Evolutionary conservation across 2,329 filamentous ascomycete species (phyloP).

Genomic region (Trichoderma koningiopsis): DNA sequence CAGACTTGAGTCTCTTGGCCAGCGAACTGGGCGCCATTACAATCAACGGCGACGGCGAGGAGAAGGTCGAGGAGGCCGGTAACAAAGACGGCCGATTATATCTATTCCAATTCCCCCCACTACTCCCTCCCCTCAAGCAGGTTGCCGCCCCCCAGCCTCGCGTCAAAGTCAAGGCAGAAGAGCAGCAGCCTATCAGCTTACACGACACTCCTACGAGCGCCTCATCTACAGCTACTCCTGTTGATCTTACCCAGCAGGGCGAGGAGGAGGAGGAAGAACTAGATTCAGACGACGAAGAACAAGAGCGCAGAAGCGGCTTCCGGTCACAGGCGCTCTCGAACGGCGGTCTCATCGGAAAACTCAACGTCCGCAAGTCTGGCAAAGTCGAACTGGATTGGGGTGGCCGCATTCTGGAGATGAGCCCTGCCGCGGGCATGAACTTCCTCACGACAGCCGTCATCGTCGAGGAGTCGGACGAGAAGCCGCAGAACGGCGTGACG

Average conservation of each 20-base stretch:
- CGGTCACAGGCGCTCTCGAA: constrained; percentile 47
- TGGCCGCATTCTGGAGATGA: constrained; percentile 56
- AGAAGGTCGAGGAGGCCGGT: constrained; percentile 35
- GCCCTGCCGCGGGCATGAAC: constrained; percentile 53
- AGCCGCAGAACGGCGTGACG: constrained; percentile 45
- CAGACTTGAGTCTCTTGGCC: constrained; percentile 47
- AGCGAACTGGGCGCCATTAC: constrained; percentile 46
- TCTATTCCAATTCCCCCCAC: constrained; percentile 65
- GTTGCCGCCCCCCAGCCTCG: constrained; percentile 32
- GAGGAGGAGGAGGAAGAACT: constrained; percentile 34
- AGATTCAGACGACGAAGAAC: constrained; percentile 37
- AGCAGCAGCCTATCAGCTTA: constrained; percentile 42
- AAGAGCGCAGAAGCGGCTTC: constrained; percentile 39
- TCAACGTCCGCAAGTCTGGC: constrained; percentile 63
- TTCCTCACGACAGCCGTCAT: constrained; percentile 63
- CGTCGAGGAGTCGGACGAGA: constrained; percentile 59
- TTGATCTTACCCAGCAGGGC: constrained; percentile 48
- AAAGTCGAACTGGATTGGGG: constrained; percentile 66
- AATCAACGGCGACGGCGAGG: constrained; percentile 37
- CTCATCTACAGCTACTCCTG: constrained; percentile 30
- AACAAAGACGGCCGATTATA: constrained; percentile 60
- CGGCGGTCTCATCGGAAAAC: constrained; percentile 62
- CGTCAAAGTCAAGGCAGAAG: constrained; percentile 47
- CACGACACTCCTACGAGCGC: constrained; percentile 35
- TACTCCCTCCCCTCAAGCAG: constrained; percentile 57